phyloP scores from a whole-genome alignment of 768 basidiomycete species.

The Dentipellis fragilis region DNA sequence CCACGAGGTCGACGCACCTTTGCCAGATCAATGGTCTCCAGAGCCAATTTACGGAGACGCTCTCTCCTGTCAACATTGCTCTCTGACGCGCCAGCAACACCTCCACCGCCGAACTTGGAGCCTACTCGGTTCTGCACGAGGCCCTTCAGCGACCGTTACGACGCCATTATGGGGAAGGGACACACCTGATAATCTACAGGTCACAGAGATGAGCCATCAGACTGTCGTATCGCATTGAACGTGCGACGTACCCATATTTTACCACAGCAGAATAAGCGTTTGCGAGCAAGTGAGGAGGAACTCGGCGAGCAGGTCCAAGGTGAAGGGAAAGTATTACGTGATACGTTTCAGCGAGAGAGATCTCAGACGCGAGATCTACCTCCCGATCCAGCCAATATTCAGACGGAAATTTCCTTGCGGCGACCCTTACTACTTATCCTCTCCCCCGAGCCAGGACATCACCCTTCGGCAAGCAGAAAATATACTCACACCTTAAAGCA shows the following conservation, averaged over 20 bases:
- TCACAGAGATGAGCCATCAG: not conserved
- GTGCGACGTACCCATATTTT: slow-evolving; percentile 8
- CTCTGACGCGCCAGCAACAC: slow-evolving; percentile 91
- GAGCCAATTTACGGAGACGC: slow-evolving; percentile 85
- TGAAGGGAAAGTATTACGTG: no score
- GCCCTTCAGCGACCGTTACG: not conserved
- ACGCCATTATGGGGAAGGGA: not conserved
- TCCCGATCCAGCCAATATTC: not conserved
- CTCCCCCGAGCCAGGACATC: not conserved
- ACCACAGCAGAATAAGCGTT: not conserved
- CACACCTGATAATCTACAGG: slow-evolving; percentile 11
- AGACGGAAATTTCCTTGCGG: not conserved
- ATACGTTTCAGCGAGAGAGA: no score
- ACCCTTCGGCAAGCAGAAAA: not conserved
- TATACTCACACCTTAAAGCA: not conserved
- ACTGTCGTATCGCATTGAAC: not conserved
- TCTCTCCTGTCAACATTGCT: slow-evolving; percentile 93
- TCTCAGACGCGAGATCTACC: no score
- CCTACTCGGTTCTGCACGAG: slow-evolving; percentile 80
- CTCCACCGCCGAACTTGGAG: slow-evolving; percentile 92
- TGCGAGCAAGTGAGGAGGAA: no score
- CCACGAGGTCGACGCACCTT: slow-evolving; percentile 45
- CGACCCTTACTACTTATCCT: no score
- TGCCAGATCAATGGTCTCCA: slow-evolving; percentile 96
- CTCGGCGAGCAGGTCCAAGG: no score